phyloP scores from a whole-genome alignment of 1,139 yeast species.

The Kodamaea ohmeri region DNA sequence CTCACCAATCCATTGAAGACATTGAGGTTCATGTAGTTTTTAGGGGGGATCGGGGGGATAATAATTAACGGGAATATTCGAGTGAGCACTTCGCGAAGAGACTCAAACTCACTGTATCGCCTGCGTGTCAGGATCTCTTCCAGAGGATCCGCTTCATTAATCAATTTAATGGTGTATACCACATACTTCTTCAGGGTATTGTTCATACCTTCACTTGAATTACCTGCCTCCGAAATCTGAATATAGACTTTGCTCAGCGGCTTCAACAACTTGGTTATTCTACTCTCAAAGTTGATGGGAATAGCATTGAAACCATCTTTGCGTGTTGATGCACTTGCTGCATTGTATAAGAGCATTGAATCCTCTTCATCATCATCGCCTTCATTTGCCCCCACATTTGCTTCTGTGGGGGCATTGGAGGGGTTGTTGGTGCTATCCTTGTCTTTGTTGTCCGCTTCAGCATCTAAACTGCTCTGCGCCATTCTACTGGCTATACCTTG shows the following conservation, averaged over 20 bases:
- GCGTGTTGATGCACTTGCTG: constrained; percentile 10
- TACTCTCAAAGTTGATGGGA: constrained; percentile 36
- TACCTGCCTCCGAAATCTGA: constrained; percentile 72
- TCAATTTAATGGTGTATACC: constrained; percentile 71
- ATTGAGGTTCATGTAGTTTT: constrained; percentile 53
- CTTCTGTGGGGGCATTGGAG: constrained; percentile 6
- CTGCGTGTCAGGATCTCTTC: constrained; percentile 67
- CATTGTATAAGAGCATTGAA: constrained; percentile 28
- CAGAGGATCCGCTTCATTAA: constrained; percentile 27
- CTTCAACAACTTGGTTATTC: constrained; percentile 36
- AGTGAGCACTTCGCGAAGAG: constrained; percentile 65
- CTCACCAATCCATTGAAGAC: constrained; percentile 37
- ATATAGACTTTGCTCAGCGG: constrained; percentile 38
- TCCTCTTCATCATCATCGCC: constrained; percentile 16
- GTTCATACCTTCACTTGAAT: constrained; percentile 66
- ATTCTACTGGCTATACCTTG: constrained; percentile 32
- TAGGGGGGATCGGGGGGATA: constrained; percentile 94
- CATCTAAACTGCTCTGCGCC: constrained; percentile 11
- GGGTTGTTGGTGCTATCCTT: constrained; percentile 5
- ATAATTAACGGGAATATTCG: constrained; percentile 78
- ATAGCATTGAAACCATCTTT: constrained; percentile 25
- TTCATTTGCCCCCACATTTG: constrained; percentile 9
- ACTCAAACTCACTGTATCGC: constrained; percentile 89
- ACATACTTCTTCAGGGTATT: constrained; percentile 65
- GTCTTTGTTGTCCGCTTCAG: constrained; percentile 5